Evolutionary conservation across 495 filamentous ascomycete genomes (phyloP).

Genomic region (Daldinia loculata): DNA sequence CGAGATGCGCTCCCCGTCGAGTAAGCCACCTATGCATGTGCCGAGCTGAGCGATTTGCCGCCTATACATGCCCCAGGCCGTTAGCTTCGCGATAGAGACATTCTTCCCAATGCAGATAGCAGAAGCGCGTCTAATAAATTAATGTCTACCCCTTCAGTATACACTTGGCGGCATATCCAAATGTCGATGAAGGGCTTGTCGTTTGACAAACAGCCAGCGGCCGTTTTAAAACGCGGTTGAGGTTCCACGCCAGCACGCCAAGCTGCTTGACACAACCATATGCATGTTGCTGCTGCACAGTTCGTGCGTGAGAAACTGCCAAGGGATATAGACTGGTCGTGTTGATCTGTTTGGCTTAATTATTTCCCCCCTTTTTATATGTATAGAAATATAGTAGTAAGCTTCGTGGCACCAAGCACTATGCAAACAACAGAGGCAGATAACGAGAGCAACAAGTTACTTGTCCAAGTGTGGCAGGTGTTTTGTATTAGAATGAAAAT

Average conservation of each 20-base stretch:
- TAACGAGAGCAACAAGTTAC: background rate
- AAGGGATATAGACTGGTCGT: background rate
- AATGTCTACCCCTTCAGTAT: background rate
- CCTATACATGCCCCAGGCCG: slow-evolving; percentile 19
- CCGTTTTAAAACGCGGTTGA: slow-evolving; percentile 17
- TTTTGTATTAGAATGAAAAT: too few relatives aligned
- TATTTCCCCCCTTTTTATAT: too few relatives aligned
- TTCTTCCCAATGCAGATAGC: slow-evolving; percentile 17
- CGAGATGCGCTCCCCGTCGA: background rate
- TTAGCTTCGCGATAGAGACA: slow-evolving; percentile 24
- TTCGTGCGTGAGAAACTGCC: background rate
- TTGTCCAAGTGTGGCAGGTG: too few relatives aligned
- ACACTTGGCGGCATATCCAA: background rate
- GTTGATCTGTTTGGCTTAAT: background rate
- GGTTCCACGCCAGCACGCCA: slow-evolving; percentile 17
- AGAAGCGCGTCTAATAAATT: slow-evolving; percentile 28
- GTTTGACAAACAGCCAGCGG: slow-evolving; percentile 5
- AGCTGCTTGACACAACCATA: background rate
- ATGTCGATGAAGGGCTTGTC: slow-evolving; percentile 11
- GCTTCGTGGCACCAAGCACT: background rate
- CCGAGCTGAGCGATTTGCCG: slow-evolving; percentile 33
- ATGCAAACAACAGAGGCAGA: background rate
- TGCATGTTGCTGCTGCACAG: background rate
- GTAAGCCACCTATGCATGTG: slow-evolving; percentile 24
- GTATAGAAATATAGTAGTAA: background rate